A percentile compares a stretch with the other conserved stretches of the same genome.
These are phyloP conservation scores for Globomyces pollinis-pini DNA, from an alignment of 192 early-diverging fungal genomes.

Conservation along the genomic window DNA sequence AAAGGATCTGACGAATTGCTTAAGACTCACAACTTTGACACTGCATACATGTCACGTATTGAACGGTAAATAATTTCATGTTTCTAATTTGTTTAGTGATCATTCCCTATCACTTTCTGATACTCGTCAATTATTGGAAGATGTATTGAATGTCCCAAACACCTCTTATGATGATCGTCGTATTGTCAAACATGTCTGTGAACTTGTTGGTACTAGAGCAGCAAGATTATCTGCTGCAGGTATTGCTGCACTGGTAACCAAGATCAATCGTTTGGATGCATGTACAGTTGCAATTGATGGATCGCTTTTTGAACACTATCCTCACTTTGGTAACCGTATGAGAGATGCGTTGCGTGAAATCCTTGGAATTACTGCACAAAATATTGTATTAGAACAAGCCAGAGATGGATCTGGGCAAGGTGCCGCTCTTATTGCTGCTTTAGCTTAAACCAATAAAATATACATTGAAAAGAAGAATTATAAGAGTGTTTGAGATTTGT, in stretches of 20 bases:
- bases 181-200: slow-evolving; percentile 63
- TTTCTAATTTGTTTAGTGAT: too few species aligned
- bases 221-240: slow-evolving; percentile 66
- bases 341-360: slow-evolving; percentile 64
- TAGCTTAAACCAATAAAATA: too few species aligned
- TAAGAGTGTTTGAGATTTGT: neutral
- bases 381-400: slow-evolving; percentile 66
- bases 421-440: slow-evolving; percentile 43
- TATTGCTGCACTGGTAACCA: slow-evolving; percentile 58
- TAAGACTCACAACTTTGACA: slow-evolving; percentile 65
- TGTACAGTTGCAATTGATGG: slow-evolving; percentile 88
- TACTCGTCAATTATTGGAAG: slow-evolving; percentile 49
- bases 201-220: slow-evolving; percentile 72
- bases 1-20: slow-evolving; percentile 53
- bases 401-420: slow-evolving; percentile 71
- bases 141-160: slow-evolving; percentile 51
- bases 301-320: slow-evolving; percentile 85
- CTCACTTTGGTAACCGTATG: slow-evolving; percentile 73
- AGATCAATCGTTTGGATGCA: slow-evolving; percentile 45
- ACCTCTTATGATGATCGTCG: slow-evolving; percentile 62
- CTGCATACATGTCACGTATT: slow-evolving; percentile 48
- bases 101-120: slow-evolving; percentile 51
- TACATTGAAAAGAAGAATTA: too few species aligned
- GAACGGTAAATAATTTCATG: slow-evolving; percentile 14
- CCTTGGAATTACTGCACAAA: slow-evolving; percentile 55